phyloP scores from a whole-genome alignment of 2,329 filamentous ascomycete genomes.

The Aspergillus tanneri region DNA sequence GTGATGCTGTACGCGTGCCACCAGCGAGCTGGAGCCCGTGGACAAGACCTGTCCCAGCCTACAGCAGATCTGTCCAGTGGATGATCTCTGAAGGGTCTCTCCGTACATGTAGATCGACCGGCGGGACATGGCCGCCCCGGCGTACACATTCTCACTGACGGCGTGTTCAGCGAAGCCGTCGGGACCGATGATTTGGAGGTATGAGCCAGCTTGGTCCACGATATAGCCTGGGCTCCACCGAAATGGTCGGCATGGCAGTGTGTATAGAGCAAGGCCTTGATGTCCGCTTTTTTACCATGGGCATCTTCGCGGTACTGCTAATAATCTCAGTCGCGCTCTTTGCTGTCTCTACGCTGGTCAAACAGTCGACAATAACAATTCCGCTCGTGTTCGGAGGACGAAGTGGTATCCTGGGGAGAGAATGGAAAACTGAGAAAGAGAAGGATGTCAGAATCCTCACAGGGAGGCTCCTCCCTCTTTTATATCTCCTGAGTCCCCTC shows the following conservation, averaged over 20 bases:
- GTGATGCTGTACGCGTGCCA: conserved; percentile 39
- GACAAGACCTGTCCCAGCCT: conserved; percentile 38
- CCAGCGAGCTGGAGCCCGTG: conserved; percentile 31
- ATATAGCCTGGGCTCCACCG: conserved; percentile 27
- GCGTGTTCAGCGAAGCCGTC: conserved; percentile 43
- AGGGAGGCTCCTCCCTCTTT: no score
- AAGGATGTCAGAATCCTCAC: no score
- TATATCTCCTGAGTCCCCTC: no score
- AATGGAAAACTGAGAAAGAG: no score
- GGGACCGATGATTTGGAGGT: conserved; percentile 35
- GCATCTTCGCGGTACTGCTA: no score
- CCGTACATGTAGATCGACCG: conserved; percentile 46
- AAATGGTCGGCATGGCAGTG: conserved; percentile 46
- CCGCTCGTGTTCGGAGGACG: no score
- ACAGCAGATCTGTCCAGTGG: conserved; percentile 39
- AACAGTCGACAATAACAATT: no score
- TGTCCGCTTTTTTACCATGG: no score
- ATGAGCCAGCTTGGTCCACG: conserved; percentile 1
- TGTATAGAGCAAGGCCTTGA: no score
- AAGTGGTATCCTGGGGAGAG: no score
- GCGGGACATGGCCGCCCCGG: conserved; percentile 41
- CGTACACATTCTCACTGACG: conserved; percentile 42
- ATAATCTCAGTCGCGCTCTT: no score
- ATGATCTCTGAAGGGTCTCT: conserved; percentile 24
- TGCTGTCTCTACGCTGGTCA: no score